Evolutionary conservation across 208 protist genomes (phyloP), one percentile per base, ranked within the genome.

Genomic region (Trypanosomatidae sp.): DNA sequence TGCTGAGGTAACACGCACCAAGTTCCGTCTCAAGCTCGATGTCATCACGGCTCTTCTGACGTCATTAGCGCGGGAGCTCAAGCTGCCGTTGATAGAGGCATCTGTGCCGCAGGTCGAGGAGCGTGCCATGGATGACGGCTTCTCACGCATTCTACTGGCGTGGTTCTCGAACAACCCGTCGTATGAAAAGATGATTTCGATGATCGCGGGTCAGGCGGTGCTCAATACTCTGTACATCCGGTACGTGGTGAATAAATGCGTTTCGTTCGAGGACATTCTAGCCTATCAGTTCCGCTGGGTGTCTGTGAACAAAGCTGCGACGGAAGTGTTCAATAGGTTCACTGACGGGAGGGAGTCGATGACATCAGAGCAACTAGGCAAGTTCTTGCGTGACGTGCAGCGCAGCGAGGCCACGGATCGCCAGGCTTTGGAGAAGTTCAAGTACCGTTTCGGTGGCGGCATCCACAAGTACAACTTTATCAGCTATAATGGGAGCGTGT

Each of bases 381-480:
- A 86, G 69, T 96, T 95, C 81, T 62, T 96, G 60, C 82, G 88
- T 28, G 88, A 92, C 55, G 86, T 80, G 39, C 92, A 96, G 79
- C 71, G 76, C 50, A 74, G 83, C 50, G 89, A 95, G 22, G 66
- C 88, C 52, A 93, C 88, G 47, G 90, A 96, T 60, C 80, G 81
- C 59, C 89, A 94, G 69, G 73, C 92, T 25, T 74, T 82, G 22
- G 92, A 96, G 59, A 96, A 96, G 80, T 92, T 79, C 71, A 96
- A 91, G 82, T 94, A 89, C 74, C 90, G 92, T 75, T 96, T 93
- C 62, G 92, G 92, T 65, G 89, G 89, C 44, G 81, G 80, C 46
- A 80, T 96, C 79, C 89, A 94, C 78, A 86, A 86, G 64, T 96
- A 92, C 80, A 96, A 96, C 83, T 97, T 97, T 71, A 84, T 78